A percentile compares a stretch with the other conserved stretches of the same genome.
phyloP scores from a whole-genome alignment of 441 rosid species.

The Erodium trifolium region DNA sequence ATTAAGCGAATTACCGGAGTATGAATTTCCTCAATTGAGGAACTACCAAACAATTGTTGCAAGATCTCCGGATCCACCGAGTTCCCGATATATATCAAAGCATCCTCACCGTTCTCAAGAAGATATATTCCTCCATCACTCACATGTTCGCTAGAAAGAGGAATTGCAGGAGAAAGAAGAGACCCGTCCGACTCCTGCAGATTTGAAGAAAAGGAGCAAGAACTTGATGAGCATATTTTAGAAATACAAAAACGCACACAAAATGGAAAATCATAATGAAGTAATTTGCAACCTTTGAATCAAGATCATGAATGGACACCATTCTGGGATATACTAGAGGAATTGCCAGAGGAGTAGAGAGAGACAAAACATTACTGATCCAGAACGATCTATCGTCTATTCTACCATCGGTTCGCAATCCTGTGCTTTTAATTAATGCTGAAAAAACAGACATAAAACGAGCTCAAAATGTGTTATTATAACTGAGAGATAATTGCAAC shows the following conservation, averaged over 20 bases:
- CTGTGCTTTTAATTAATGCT: constrained; percentile 77
- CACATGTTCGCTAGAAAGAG: constrained; percentile 81
- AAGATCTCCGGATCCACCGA: constrained; percentile 52
- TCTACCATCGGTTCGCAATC: constrained; percentile 73
- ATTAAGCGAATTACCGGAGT: constrained; percentile 43
- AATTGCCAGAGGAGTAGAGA: constrained; percentile 67
- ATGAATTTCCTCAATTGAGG: constrained; percentile 57
- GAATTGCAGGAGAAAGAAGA: constrained; percentile 55
- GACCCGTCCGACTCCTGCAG: constrained; percentile 60
- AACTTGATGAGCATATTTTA: constrained; percentile 11
- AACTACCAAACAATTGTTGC: constrained; percentile 52
- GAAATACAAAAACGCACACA: not conserved
- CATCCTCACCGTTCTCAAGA: constrained; percentile 94
- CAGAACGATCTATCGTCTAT: constrained; percentile 90
- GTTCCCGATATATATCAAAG: constrained; percentile 63
- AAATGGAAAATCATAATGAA: not conserved
- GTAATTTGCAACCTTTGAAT: constrained; percentile 36
- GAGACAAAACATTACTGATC: constrained; percentile 63
- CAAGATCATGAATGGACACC: constrained; percentile 76
- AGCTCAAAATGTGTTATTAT: not conserved
- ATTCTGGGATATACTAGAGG: constrained; percentile 90
- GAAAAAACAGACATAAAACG: constrained; percentile 13
- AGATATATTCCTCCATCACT: constrained; percentile 86
- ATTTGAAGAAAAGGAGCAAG: constrained; percentile 14
- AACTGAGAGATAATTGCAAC: too few relatives aligned